Base-by-base conservation (phyloP, 176 grass and related monocot genomes). In the Phragmites australis region DNA sequence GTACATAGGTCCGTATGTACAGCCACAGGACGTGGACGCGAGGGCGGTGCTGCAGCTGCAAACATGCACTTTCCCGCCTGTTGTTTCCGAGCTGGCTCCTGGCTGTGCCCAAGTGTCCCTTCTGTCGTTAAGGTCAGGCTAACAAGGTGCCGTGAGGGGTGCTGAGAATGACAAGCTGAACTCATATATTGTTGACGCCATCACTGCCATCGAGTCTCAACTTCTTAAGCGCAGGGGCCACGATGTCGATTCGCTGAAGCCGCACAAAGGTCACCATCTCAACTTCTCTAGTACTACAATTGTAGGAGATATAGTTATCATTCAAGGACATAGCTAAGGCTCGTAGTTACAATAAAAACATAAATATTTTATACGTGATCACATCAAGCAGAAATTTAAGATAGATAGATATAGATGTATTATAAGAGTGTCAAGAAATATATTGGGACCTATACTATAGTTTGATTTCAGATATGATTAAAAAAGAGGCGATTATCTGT, bases 91-190 rank as follows among this genome's bases (percentile, higher is more conserved):
- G n/a, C 66, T 46, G 5, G 5, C 18, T 44, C 11, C 66, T 46
- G 5, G 5, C 18, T 44, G 11, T 68, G 22, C 65, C 18, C 40
- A 44, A 42, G n/a, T 2, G 34, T 37, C 34, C 5, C 26, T 16
- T 61, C 27, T 3, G 1, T 10, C 34, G 34, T 61, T 31, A 45
- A 46, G 43, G 18, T 31, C 43, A 78, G 12, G 43, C 4, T 64
- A 58, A 44, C 63, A 43, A 78, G 14, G 57, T 44, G 75, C 75
- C 75, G 65, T 65, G 8, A 18, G 44, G 8, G 75, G 75, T 9
- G 44, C 75, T 6, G 44, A n/a, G 7, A 65, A 49, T 16, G 60
- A 32, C 43, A 65, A 48, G 60, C 45, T 63, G 58, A 18, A 78
- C 1, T 78, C 44, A 12, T n/a, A n/a, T n/a, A n/a, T 63, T 4